Evolutionary conservation across 2,329 filamentous ascomycete species (phyloP), one percentile per base, ranked within the genome.

Genomic region (Aureobasidium sp.): DNA sequence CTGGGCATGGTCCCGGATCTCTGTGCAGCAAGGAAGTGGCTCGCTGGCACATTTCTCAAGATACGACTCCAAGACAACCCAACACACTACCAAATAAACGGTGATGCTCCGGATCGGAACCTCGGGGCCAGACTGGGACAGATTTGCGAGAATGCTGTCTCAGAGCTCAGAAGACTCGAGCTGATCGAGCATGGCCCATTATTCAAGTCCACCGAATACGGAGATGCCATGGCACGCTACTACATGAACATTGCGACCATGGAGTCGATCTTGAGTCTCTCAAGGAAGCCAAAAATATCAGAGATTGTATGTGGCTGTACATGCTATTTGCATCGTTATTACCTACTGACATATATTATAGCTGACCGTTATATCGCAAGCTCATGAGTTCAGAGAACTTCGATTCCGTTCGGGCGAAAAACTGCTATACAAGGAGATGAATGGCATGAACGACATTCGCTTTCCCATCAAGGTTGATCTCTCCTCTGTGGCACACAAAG

Each of bases 201-300:
- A 4, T 79, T 93, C 52, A 78, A 75, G 29, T 85, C 83, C 48
- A 93, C 89, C 0, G 84, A 86, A 53, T 90, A 88, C 68, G 90
- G 90, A 1, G 81, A 87, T 61, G 87, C 87, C 5, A 95, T 96
- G 90, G 88, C 90, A 47, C 83, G 85, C 52, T 95, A 93, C 71
- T 93, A 90, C 75, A 78, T 94, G 3, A 84, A 84, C 24, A 92
- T 92, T 67, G 81, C 87, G 40, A 94, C 90, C 0, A 95, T 94
- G 89, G 87, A 85, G 67, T 72, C 79, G 1, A 78, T 95, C 15
- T 75, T 93, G 47, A 77, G 77, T 0, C 77, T 94, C 58, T 81
- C 82, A n/a, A 72, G 76, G 1, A 82, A 80, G 44, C 81, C 86
- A 0, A 83, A 81, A 8, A 77, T 86, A 7, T 85, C 85, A 33